These are phyloP conservation scores for Fusarium humuli DNA, from an alignment of 2,329 filamentous ascomycete genomes.

Conservation along the genomic window DNA sequence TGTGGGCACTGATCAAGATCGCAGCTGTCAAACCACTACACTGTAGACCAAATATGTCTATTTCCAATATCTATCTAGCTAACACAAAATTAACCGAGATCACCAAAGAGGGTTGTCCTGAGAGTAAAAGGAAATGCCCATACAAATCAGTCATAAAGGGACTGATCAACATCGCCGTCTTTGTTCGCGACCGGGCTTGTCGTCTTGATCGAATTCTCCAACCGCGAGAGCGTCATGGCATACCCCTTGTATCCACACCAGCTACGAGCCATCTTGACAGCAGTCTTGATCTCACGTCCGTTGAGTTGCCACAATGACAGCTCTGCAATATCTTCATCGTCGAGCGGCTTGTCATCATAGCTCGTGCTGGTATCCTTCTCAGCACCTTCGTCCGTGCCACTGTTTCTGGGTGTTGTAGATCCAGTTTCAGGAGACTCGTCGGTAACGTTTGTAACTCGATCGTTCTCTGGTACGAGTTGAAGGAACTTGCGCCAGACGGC, in stretches of 20 bases:
- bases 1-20: too few species aligned
- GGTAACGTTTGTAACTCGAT: constrained; percentile 8
- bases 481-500: constrained; percentile 62
- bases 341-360: constrained; percentile 31
- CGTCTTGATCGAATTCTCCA: constrained; percentile 60
- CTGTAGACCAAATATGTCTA: too few species aligned
- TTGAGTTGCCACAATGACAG: constrained; percentile 58
- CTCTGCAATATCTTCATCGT: constrained; percentile 54
- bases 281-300: constrained; percentile 61
- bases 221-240: constrained; percentile 54
- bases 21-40: too few species aligned
- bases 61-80: not conserved
- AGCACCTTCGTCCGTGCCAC: not conserved
- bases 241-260: constrained; percentile 61
- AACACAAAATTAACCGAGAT: not conserved
- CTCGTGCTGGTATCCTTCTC: not conserved
- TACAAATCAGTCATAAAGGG: constrained; percentile 44
- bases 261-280: constrained; percentile 58
- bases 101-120: not conserved
- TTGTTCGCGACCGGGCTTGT: constrained; percentile 58
- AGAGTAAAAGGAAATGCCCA: not conserved
- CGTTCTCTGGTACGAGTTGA: constrained; percentile 47
- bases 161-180: constrained; percentile 44
- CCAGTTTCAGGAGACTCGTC: constrained; percentile 7
- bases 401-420: constrained; percentile 14